Evolutionary conservation across 305 asterid species (phyloP), one percentile per base, ranked within the genome.

Genomic region (Fraxinus floribunda): DNA sequence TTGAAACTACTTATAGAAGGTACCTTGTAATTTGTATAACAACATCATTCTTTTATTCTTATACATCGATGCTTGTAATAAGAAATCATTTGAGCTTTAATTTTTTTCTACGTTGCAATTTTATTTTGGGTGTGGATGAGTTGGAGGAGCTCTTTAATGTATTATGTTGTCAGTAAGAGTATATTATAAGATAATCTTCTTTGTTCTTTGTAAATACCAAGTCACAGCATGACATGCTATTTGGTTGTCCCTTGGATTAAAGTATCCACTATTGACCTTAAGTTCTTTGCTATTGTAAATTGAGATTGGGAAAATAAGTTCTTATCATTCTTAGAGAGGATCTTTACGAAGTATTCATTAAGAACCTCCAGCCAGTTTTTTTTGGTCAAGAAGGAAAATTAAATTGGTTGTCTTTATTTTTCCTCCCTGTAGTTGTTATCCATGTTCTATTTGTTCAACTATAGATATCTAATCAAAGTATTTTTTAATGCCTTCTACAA

Each of bases 1-100:
- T 96, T 79, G 98, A 94, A 88, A 91, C 98, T 83, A 88, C 86
- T 34, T 93, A 89, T 85, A 84, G 89, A 90, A 94, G 98, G 98
- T 95, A 87, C 38, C 34, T n/a, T 26, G n/a, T 66, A 26, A n/a
- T 81, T 38, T 75, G 10, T 20, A 26, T 66, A 68, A 29, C 74
- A 9, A 1, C 36, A 86, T 78, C 76, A 71, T 26, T 79, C 79
- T 5, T 52, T 52, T 8, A 5, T 29, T 26, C 35, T 16, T 57
- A 46, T 11, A 5, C n/a, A 22, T 6, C 15, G 9, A 13, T 13
- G 13, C 41, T 13, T 49, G 52, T 55, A n/a, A 60, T 7, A n/a
- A 60, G 70, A 20, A n/a, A 64, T 26, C 3, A 66, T 66, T 64
- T 64, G 35, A 66, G 36, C 74, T 66, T n/a, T 66, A 36, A 26